Evolutionary conservation across 2,329 filamentous ascomycete genomes (phyloP).

Genomic region (Macrophomina pseudophaseolina): DNA sequence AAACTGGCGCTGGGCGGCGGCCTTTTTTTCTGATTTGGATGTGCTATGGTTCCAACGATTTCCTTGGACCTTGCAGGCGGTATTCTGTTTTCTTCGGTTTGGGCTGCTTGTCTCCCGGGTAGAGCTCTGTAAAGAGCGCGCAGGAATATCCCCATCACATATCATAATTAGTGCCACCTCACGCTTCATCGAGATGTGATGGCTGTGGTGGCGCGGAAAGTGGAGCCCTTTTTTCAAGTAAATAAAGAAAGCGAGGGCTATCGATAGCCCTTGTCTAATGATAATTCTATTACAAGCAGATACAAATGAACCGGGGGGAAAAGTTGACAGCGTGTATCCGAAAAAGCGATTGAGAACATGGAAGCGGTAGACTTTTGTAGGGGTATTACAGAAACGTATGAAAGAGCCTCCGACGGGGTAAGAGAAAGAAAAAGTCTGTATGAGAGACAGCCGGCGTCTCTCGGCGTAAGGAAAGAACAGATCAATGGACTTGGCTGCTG

Average conservation of each 20-base stretch:
- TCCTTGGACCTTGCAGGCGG: too few relatives aligned
- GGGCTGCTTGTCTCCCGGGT: too few relatives aligned
- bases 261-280: neutral
- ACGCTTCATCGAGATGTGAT: neutral
- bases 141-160: too few relatives aligned
- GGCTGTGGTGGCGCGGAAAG: neutral
- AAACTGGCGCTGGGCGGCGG: too few relatives aligned
- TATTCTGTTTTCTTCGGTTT: too few relatives aligned
- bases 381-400: neutral
- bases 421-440: neutral
- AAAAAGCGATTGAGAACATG: neutral
- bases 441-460: neutral
- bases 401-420: too few relatives aligned
- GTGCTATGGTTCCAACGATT: neutral
- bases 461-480: neutral
- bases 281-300: constrained; percentile 1
- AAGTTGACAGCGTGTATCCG: neutral
- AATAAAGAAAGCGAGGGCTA: neutral
- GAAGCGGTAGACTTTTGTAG: neutral
- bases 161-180: neutral
- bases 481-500: neutral
- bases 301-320: neutral
- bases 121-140: neutral
- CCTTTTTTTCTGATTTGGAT: too few relatives aligned
- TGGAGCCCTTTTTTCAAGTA: neutral